Percentiles rank a stretch among this genome's conserved stretches.
These are phyloP conservation scores for Sugiyamaella japonica DNA, from an alignment of 1,139 yeast genomes.

Conservation along the genomic window DNA sequence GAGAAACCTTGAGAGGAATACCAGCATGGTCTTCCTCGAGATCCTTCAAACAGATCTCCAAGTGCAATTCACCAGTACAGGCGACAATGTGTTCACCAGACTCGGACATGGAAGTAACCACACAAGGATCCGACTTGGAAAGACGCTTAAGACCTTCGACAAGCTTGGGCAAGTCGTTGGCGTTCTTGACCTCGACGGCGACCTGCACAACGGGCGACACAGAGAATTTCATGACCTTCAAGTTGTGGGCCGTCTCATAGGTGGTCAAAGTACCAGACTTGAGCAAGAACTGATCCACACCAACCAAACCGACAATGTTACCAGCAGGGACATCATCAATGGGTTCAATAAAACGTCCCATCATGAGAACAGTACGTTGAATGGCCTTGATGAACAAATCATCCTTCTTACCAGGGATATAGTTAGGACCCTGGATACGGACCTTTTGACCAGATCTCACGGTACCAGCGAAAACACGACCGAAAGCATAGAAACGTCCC, in stretches of 20 bases:
- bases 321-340: conserved; percentile 99
- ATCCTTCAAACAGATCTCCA: conserved; percentile 96
- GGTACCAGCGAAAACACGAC: conserved; percentile 99
- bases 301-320: conserved; percentile 99
- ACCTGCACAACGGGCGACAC: conserved; percentile 99
- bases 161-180: conserved; percentile 98
- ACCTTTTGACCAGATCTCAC: conserved; percentile 98
- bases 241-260: conserved; percentile 95
- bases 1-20: conserved; percentile 96
- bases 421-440: conserved; percentile 99
- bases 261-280: conserved; percentile 99
- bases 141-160: conserved; percentile 99
- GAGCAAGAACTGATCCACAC: conserved; percentile 99
- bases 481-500: conserved; percentile 99
- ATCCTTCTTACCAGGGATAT: conserved; percentile 96
- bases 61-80: conserved; percentile 99
- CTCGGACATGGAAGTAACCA: conserved; percentile 79
- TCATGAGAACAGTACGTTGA: conserved; percentile 99
- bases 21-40: conserved; percentile 99
- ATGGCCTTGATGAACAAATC: conserved; percentile 96
- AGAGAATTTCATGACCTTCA: conserved; percentile 99
- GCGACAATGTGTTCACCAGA: conserved; percentile 99
- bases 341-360: conserved; percentile 98
- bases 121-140: conserved; percentile 99
- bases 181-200: conserved; percentile 99